Evolutionary conservation across 2,329 filamentous ascomycete genomes (phyloP), one percentile per base, ranked within the genome.

Genomic region (Bisporella sp.): DNA sequence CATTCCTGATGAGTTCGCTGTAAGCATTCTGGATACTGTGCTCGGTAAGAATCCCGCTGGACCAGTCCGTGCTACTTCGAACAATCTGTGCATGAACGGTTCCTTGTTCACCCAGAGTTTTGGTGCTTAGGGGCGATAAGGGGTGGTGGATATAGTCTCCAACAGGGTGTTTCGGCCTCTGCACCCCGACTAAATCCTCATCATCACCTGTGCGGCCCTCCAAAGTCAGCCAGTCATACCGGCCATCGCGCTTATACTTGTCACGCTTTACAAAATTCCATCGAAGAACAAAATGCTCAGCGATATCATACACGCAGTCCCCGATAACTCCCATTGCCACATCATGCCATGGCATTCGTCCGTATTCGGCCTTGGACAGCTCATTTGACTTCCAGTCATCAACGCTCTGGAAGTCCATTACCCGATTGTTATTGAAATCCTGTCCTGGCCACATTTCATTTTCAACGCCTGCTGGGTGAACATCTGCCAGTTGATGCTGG

Each of bases 191-290:
- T 1, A 97, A 74, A 63, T 95, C 89, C 64, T 96, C 90, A 57
- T 95, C 79, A 0, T 87, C 77, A 6, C 82, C 86, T 50, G 85
- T 78, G 11, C 88, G 81, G 5, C 87, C 89, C 52, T 88, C 82
- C 53, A 97, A 69, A 53, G 82, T 76, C 5, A 97, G 73, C 90
- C 91, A 97, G 64, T 95, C 88, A 57, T 89, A 95, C 37, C 82
- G 74, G 0, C 82, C 73, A 57, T 92, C 87, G 5, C 91, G 85
- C 73, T 97, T 97, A 72, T 97, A 96, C 72, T 97, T 97, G 75
- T 97, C 92, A 35, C 92, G 82, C 71, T 97, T 97, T 70, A 92
- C 77, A 62, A 96, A 96, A 64, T 99, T 97, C 93, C 92, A 97
- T 33, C 93, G 82, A 43, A 96, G 72, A 6, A 95, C 83, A 60